These are phyloP conservation scores for Pulveroboletus sp. DNA, from an alignment of 768 basidiomycete genomes.

Conservation along the genomic window DNA sequence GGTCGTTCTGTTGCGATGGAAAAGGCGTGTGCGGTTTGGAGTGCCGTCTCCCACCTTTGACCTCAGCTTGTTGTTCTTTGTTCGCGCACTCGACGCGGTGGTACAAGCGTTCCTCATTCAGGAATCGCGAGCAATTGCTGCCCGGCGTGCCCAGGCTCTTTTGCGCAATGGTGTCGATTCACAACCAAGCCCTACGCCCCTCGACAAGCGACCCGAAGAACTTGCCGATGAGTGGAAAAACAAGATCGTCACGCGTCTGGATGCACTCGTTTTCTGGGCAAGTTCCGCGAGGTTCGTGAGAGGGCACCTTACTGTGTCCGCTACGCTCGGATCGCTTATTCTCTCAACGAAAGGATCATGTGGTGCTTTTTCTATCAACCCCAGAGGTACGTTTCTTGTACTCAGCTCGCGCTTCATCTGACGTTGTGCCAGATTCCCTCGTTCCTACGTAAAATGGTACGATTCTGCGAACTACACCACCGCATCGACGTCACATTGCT, in stretches of 20 bases:
- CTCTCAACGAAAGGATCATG: slow-evolving; percentile 63
- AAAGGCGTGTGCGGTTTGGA: slow-evolving; percentile 26
- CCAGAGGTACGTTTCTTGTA: slow-evolving; percentile 43
- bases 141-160: background rate
- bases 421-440: slow-evolving; percentile 34
- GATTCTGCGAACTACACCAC: background rate
- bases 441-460: slow-evolving; percentile 60
- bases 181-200: background rate
- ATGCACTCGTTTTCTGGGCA: slow-evolving; percentile 73
- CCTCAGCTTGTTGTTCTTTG: slow-evolving; percentile 61
- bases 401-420: background rate
- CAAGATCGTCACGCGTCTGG: slow-evolving; percentile 46
- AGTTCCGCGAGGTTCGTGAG: slow-evolving; percentile 64
- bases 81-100: slow-evolving; percentile 63
- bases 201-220: slow-evolving; percentile 19
- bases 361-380: slow-evolving; percentile 87
- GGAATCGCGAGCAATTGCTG: slow-evolving; percentile 9
- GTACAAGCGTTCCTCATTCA: slow-evolving; percentile 49
- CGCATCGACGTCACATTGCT: background rate
- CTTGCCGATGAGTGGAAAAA: slow-evolving; percentile 28
- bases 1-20: slow-evolving; percentile 53
- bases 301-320: background rate
- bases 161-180: background rate
- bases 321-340: background rate
- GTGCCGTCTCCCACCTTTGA: slow-evolving; percentile 56